Evolutionary conservation across 106 monocot genomes (phyloP).

Genomic region (Acorus calamus): DNA sequence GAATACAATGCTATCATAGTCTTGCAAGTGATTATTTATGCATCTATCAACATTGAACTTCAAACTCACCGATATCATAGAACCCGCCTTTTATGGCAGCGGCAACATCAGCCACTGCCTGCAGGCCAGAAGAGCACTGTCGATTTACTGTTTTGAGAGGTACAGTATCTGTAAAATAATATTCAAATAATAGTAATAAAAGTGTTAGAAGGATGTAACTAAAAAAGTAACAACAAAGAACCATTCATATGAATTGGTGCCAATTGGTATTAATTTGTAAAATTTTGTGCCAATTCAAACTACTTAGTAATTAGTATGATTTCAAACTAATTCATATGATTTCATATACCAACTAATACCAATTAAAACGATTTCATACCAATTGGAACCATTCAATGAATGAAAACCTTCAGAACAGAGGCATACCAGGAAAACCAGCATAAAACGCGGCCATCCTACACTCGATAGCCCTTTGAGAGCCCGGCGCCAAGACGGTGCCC

Average conservation of each 20-base stretch:
- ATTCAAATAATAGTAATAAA: background rate
- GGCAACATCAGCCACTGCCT: conserved; percentile 79
- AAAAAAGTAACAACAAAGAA: background rate
- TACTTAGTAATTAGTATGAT: too few relatives aligned
- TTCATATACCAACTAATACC: too few relatives aligned
- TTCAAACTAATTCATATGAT: too few relatives aligned
- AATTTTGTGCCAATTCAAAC: too few relatives aligned
- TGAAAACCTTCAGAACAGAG: background rate
- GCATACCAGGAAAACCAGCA: conserved; percentile 88
- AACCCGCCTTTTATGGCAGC: conserved; percentile 58
- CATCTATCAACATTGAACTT: too few relatives aligned
- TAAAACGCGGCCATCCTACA: conserved; percentile 84
- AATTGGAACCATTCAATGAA: too few relatives aligned
- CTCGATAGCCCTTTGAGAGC: conserved; percentile 76
- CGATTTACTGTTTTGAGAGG: conserved; percentile 69
- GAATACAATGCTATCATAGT: background rate
- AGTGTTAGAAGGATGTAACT: background rate
- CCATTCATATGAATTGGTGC: too few relatives aligned
- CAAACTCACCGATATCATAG: conserved; percentile 45
- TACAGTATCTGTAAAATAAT: conserved; percentile 14
- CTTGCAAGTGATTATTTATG: too few relatives aligned
- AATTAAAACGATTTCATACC: too few relatives aligned
- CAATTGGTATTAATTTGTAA: too few relatives aligned
- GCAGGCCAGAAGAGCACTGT: conserved; percentile 81
- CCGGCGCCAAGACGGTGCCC: conserved; percentile 80